A percentile compares a stretch with the other conserved stretches of the same genome.
phyloP scores from a whole-genome alignment of 2,329 filamentous ascomycete species.

The Plectosphaerella sp. region DNA sequence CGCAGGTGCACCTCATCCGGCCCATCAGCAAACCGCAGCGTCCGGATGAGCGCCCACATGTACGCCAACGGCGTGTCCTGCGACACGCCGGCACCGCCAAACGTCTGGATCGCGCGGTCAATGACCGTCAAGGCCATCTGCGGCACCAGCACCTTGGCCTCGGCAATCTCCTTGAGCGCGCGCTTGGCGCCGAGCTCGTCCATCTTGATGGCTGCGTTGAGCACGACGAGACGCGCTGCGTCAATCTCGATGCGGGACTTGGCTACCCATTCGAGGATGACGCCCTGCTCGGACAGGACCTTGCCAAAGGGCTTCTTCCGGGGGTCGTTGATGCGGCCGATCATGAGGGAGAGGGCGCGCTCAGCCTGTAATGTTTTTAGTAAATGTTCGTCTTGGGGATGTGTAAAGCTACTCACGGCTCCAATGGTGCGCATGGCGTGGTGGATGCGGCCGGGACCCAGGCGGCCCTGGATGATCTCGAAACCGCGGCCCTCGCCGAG shows the following conservation, averaged over 20 bases:
- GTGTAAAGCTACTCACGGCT: conserved; percentile 46
- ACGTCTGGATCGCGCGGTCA: conserved; percentile 90
- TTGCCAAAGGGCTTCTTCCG: conserved; percentile 89
- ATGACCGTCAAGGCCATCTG: conserved; percentile 79
- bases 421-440: conserved; percentile 96
- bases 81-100: conserved; percentile 83
- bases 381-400: neutral
- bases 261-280: conserved; percentile 93
- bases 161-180: conserved; percentile 86
- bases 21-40: conserved; percentile 82
- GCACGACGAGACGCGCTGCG: conserved; percentile 79
- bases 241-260: conserved; percentile 92
- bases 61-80: conserved; percentile 90
- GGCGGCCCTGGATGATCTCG: conserved; percentile 95
- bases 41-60: conserved; percentile 78
- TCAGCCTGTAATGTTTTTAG: conserved; percentile 54
- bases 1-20: conserved; percentile 92
- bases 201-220: conserved; percentile 94
- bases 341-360: conserved; percentile 88
- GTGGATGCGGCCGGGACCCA: conserved; percentile 94
- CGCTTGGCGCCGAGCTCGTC: conserved; percentile 85
- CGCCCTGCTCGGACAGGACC: conserved; percentile 80
- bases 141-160: conserved; percentile 91
- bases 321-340: conserved; percentile 90
- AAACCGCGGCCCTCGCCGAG: conserved; percentile 92